phyloP scores from a whole-genome alignment of 352 stramenopile species.

The Globisporangium acanthophoron region DNA sequence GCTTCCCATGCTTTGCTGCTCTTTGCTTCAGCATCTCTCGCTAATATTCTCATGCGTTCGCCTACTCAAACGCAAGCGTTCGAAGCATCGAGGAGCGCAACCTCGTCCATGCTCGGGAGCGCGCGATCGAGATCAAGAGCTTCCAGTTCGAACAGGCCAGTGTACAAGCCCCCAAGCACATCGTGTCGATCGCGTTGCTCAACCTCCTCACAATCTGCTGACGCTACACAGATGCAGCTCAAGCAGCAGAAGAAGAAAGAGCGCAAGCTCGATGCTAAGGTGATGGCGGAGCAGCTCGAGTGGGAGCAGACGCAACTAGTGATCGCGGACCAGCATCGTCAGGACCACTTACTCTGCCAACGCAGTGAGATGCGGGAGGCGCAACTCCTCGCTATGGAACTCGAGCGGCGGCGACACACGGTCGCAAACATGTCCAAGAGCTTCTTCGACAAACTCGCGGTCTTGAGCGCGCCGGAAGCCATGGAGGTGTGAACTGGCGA shows the following conservation, averaged over 20 bases:
- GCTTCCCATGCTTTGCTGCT: not conserved
- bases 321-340: conserved; percentile 11
- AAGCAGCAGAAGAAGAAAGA: conserved; percentile 18
- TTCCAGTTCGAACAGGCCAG: conserved; percentile 16
- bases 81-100: conserved; percentile 9
- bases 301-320: conserved; percentile 31
- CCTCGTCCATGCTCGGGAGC: conserved; percentile 3
- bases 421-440: conserved; percentile 23
- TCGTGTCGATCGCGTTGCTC: not conserved
- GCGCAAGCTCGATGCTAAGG: conserved; percentile 21
- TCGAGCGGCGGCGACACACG: conserved; percentile 20
- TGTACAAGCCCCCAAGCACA: not conserved
- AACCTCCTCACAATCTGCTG: not conserved
- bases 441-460: conserved; percentile 43
- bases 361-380: conserved; percentile 19
- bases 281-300: conserved; percentile 26
- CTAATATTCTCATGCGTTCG: not conserved
- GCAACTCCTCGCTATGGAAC: conserved; percentile 21
- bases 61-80: not conserved
- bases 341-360: conserved; percentile 5
- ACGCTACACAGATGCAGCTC: conserved; percentile 16
- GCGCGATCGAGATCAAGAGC: conserved; percentile 11
- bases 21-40: not conserved
- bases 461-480: conserved; percentile 22
- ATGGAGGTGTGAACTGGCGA: conserved; percentile 17